phyloP scores from a whole-genome alignment of 768 basidiomycete species.

The Porpolomopsis calyptriformis region DNA sequence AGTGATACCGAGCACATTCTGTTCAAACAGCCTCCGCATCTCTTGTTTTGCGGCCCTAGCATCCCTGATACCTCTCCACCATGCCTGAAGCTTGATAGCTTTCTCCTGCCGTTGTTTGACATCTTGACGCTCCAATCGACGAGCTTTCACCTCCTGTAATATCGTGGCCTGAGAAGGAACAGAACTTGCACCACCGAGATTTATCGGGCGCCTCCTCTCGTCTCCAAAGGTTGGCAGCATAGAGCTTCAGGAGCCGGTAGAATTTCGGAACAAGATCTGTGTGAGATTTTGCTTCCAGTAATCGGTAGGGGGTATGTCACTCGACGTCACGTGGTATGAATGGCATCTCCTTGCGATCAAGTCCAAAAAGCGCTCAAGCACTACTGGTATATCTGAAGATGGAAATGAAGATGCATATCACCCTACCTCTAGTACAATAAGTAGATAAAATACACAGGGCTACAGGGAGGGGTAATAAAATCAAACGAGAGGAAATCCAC shows the following conservation, averaged over 20 bases:
- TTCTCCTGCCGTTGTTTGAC: conserved; percentile 45
- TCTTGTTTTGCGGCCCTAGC: conserved; percentile 29
- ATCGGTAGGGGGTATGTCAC: too few species aligned
- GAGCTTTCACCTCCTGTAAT: conserved; percentile 51
- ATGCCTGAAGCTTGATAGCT: conserved; percentile 54
- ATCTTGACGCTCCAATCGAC: conserved; percentile 47
- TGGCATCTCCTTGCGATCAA: too few species aligned
- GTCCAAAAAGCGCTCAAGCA: too few species aligned
- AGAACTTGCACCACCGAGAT: conserved; percentile 57
- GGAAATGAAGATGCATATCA: too few species aligned
- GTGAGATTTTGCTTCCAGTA: too few species aligned
- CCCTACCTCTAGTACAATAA: too few species aligned
- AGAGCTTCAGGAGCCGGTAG: background rate
- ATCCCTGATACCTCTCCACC: conserved; percentile 50
- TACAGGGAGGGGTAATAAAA: too few species aligned
- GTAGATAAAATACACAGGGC: too few species aligned
- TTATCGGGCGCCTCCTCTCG: conserved; percentile 54
- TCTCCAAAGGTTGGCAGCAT: conserved; percentile 31
- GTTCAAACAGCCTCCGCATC: conserved; percentile 41
- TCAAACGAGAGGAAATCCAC: too few species aligned
- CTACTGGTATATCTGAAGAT: too few species aligned
- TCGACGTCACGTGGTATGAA: too few species aligned
- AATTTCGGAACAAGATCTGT: too few species aligned
- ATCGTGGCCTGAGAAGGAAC: conserved; percentile 45
- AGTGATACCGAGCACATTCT: conserved; percentile 40